Evolutionary conservation across 768 basidiomycete species (phyloP).

Genomic region (Russula sp.): DNA sequence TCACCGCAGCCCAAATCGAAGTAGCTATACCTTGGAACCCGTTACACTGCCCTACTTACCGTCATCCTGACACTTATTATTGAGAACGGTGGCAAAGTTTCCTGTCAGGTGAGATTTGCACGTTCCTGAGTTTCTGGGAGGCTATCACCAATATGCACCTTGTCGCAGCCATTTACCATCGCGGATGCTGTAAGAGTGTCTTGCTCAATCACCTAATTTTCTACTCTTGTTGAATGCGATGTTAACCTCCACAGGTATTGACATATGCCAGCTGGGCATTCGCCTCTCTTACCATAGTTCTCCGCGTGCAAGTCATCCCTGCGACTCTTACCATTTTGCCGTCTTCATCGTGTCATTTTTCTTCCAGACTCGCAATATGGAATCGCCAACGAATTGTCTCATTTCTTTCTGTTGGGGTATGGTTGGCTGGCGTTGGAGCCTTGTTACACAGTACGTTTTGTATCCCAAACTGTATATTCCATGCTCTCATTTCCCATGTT

Average conservation of each 20-base stretch:
- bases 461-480: not conserved
- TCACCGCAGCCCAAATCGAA: not conserved
- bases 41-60: not conserved
- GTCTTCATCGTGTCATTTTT: not conserved
- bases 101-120: not conserved
- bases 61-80: not conserved
- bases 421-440: not conserved
- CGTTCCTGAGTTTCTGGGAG: not conserved
- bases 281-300: no score
- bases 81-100: not conserved
- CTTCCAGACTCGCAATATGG: not conserved
- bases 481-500: not conserved
- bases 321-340: not conserved
- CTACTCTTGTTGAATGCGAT: not conserved
- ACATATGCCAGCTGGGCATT: no score
- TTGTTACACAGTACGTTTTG: not conserved
- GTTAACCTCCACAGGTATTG: not conserved
- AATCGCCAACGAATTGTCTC: not conserved
- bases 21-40: not conserved
- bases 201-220: no score
- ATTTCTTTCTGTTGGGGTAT: not conserved
- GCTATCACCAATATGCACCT: not conserved
- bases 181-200: not conserved
- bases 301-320: not conserved
- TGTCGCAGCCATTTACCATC: not conserved